A percentile compares a stretch with the other conserved stretches of the same genome.
phyloP scores from a whole-genome alignment of 2,329 filamentous ascomycete species.

The Fusarium staphyleae region DNA sequence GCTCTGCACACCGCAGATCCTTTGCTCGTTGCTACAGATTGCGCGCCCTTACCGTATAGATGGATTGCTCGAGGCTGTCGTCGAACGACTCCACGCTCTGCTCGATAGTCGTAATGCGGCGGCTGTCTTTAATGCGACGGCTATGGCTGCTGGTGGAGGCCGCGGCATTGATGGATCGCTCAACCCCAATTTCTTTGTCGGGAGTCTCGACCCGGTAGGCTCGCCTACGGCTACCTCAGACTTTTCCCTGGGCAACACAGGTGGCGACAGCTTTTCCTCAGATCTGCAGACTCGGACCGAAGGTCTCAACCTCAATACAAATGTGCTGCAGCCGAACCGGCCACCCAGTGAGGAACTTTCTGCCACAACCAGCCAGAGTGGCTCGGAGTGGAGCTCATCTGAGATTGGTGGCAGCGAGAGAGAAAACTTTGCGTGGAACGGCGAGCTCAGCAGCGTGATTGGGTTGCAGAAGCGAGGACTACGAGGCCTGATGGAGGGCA shows the following conservation, averaged over 20 bases:
- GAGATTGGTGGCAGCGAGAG: conserved; percentile 59
- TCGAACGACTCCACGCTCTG: conserved; percentile 86
- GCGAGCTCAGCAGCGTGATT: conserved; percentile 87
- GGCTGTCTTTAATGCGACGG: conserved; percentile 96
- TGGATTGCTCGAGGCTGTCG: conserved; percentile 88
- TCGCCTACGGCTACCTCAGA: conserved; percentile 46
- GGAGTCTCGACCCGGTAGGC: conserved; percentile 54
- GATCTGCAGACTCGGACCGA: conserved; percentile 48
- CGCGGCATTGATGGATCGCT: conserved; percentile 75
- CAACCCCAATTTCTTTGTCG: conserved; percentile 69
- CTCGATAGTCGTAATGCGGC: conserved; percentile 94
- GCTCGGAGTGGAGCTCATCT: conserved; percentile 64
- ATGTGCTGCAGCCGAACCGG: conserved; percentile 46
- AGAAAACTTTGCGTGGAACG: conserved; percentile 71
- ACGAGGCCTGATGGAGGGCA: conserved; percentile 91
- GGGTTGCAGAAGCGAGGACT: conserved; percentile 93
- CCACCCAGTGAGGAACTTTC: conserved; percentile 58
- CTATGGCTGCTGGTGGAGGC: conserved; percentile 95
- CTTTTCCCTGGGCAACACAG: conserved; percentile 45
- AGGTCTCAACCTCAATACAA: conserved; percentile 58
- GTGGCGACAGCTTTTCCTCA: conserved; percentile 40
- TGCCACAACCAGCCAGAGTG: conserved; percentile 58
- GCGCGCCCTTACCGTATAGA: conserved; percentile 93
- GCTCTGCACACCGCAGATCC: conserved; percentile 91
- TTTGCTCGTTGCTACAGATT: conserved; percentile 93